A percentile compares a stretch with the other conserved stretches of the same genome.
Conservation (phyloP, 257 asterid species). For the Anisodus acutangulus region DNA sequence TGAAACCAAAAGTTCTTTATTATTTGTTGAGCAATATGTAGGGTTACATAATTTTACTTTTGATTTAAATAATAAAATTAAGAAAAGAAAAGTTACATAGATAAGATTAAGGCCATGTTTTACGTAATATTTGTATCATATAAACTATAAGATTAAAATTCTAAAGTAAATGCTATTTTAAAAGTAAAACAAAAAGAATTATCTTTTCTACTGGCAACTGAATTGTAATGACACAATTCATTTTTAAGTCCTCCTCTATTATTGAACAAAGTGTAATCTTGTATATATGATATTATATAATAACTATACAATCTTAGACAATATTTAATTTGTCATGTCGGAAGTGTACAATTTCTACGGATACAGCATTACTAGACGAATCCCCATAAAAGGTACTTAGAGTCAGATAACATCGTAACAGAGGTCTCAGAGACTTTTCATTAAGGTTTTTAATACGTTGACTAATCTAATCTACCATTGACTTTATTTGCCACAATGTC, state of each 20-base stretch:
- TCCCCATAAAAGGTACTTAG: no score
- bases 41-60: not conserved
- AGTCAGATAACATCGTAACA: not conserved
- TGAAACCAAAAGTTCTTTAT: not conserved
- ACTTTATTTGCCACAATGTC: not conserved
- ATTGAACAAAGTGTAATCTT: not conserved
- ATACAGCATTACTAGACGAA: not conserved
- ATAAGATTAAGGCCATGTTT: not conserved
- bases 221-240: not conserved
- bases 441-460: not conserved
- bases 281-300: not conserved
- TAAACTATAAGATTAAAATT: not conserved
- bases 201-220: not conserved
- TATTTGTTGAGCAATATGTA: not conserved
- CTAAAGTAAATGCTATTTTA: not conserved
- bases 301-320: not conserved
- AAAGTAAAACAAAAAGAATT: not conserved
- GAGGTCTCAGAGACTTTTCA: not conserved
- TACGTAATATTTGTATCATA: not conserved
- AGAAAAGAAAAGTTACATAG: not conserved
- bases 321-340: not conserved
- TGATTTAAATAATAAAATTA: not conserved
- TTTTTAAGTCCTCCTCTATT: not conserved
- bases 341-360: not conserved
- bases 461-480: not conserved